These are phyloP conservation scores for Metrosideros polymorpha DNA, from an alignment of 441 rosid genomes.

Conservation along the genomic window DNA sequence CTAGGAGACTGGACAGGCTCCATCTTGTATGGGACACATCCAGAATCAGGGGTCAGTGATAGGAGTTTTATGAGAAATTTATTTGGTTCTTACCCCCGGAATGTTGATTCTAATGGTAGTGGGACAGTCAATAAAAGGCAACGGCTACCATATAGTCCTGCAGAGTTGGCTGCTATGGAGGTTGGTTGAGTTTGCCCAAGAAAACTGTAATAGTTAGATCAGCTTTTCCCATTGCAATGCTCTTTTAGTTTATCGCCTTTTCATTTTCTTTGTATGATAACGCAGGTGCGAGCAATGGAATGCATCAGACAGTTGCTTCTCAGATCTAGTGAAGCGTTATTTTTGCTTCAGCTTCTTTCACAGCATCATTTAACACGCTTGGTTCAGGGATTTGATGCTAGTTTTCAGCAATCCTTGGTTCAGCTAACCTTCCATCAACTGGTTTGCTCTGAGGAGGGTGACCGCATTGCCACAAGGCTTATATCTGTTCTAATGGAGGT, in stretches of 20 bases:
- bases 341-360: conserved; percentile 83
- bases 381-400: conserved; percentile 77
- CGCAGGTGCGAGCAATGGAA: conserved; percentile 96
- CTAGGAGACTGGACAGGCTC: conserved; percentile 88
- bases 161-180: conserved; percentile 97
- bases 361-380: conserved; percentile 80
- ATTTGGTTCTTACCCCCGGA: conserved; percentile 53
- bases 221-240: background rate
- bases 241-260: background rate
- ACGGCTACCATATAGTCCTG: conserved; percentile 68
- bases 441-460: conserved; percentile 97
- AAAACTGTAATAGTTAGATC: background rate
- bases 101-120: conserved; percentile 47
- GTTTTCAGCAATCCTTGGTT: conserved; percentile 46
- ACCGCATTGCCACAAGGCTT: conserved; percentile 75
- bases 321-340: conserved; percentile 95
- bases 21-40: conserved; percentile 68
- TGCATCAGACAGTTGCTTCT: conserved; percentile 92
- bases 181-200: conserved; percentile 26
- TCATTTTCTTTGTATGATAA: background rate
- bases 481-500: conserved; percentile 92
- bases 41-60: conserved; percentile 59
- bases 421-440: conserved; percentile 87
- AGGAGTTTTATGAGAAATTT: conserved; percentile 67
- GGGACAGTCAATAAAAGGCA: conserved; percentile 73